Evolutionary conservation across 2,329 filamentous ascomycete species (phyloP), one percentile per base, ranked within the genome.

Genomic region (Tolypocladium guangdongense): DNA sequence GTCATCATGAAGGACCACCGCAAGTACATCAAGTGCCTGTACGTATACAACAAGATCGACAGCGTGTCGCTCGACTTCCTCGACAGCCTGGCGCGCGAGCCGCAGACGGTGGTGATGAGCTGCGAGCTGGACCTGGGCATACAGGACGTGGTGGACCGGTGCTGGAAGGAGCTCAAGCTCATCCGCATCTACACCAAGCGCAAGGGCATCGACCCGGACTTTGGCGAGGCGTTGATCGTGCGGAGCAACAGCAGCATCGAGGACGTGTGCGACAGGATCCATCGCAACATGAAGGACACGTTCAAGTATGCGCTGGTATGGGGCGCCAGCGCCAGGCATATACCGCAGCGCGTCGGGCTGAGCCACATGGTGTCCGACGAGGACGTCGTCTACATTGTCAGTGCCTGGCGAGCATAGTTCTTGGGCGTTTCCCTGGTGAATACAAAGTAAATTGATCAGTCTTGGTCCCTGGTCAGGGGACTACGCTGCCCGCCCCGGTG

Each of bases 31-130:
- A 83, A 78, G 68, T 86, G 89, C 66, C 79, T 99, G 35, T 99
- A 99, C 73, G 92, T 97, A 35, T 99, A 99, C 83, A 99, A 99
- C 86, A 99, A 99, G 75, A 95, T 99, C 73, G 93, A 99, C 74
- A 86, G 83, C 68, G 88, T 99, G 56, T 92, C 87, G 43, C 81
- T 99, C 59, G 90, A 96, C 67, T 95, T 95, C 71, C 81, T 99
- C 49, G 88, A 99, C 75, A 84, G 87, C 67, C 78, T 99, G 24
- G 93, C 95, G 6, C 85, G 90, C 56, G 95, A 99, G 72, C 89
- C 90, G 3, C 78, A 97, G 69, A 97, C 95, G 0, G 90, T 87
- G 30, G 92, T 99, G 66, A 99, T 99, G 93, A 90, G 84, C 65
- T 99, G 95, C 70, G 95, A 99, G 74, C 80, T 96, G 11, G 90